Evolutionary conservation across 1,284 basidiomycete genomes (phyloP).

Genomic region (Vanrija sp.): DNA sequence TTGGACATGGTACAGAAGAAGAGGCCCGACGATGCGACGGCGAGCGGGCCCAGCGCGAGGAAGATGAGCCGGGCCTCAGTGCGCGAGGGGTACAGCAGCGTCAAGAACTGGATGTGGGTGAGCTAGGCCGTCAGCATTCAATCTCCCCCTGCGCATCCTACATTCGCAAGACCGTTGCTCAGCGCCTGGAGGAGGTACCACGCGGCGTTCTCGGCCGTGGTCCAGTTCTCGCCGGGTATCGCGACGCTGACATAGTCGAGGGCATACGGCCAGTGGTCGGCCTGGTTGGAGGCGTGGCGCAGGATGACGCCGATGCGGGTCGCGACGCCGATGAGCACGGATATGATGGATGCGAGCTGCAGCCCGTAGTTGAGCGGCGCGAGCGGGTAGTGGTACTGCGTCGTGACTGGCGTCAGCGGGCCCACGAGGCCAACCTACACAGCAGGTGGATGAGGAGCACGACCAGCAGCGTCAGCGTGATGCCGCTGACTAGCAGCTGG

Average conservation of each 20-base stretch:
- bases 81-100: slow-evolving; percentile 89
- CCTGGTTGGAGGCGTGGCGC: slow-evolving; percentile 58
- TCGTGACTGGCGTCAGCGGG: slow-evolving; percentile 59
- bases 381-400: slow-evolving; percentile 92
- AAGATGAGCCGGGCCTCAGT: slow-evolving; percentile 87
- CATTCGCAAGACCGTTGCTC: slow-evolving; percentile 79
- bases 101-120: slow-evolving; percentile 97
- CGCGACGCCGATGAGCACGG: slow-evolving; percentile 69
- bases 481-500: slow-evolving; percentile 81
- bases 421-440: slow-evolving; percentile 46
- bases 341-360: slow-evolving; percentile 75
- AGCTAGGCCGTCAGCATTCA: slow-evolving; percentile 56
- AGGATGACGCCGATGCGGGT: slow-evolving; percentile 76
- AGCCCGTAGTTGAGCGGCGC: slow-evolving; percentile 86
- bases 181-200: slow-evolving; percentile 87
- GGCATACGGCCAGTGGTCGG: slow-evolving; percentile 86
- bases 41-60: slow-evolving; percentile 79
- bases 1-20: slow-evolving; percentile 70
- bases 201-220: slow-evolving; percentile 62
- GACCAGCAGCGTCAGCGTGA: slow-evolving; percentile 77
- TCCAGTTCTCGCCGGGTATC: slow-evolving; percentile 71
- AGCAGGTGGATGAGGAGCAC: slow-evolving; percentile 89
- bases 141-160: slow-evolving; percentile 41
- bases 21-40: slow-evolving; percentile 77
- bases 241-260: slow-evolving; percentile 82